Percentiles rank a stretch among this genome's conserved stretches.
These are phyloP conservation scores for Scenedesmus sp. DNA, from an alignment of 163 green algal species.

Conservation along the genomic window DNA sequence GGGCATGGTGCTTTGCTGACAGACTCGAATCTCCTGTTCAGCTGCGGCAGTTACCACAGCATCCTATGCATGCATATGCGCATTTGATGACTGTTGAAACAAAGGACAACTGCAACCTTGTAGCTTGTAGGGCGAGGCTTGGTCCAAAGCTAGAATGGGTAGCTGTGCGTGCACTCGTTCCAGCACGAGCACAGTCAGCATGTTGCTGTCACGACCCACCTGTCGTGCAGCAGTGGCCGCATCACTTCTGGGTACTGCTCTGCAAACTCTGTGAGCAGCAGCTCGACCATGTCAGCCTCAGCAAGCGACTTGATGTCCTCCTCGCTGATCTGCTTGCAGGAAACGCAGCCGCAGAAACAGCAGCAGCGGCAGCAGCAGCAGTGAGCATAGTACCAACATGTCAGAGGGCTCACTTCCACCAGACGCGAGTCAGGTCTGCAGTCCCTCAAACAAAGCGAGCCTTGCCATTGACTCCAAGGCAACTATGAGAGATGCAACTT, in stretches of 20 bases:
- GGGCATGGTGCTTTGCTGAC: not conserved
- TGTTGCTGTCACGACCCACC: not conserved
- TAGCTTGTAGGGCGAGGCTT: too few relatives aligned
- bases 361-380: not conserved
- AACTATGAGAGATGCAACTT: too few relatives aligned
- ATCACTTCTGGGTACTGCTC: conserved; percentile 43
- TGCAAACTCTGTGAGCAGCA: conserved; percentile 23
- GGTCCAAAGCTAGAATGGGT: too few relatives aligned
- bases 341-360: not conserved
- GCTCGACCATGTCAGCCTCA: conserved; percentile 37
- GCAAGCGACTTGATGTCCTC: not conserved
- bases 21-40: not conserved
- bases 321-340: conserved; percentile 36
- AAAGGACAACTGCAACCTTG: too few relatives aligned
- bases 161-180: too few relatives aligned
- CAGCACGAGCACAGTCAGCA: not conserved
- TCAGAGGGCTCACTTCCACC: too few relatives aligned
- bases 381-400: not conserved
- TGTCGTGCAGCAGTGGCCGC: conserved; percentile 41
- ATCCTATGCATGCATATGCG: not conserved
- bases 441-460: too few relatives aligned
- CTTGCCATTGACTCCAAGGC: too few relatives aligned
- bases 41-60: not conserved
- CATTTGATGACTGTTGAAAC: not conserved
- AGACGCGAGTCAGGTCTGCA: too few relatives aligned